Conservation (phyloP, 176 grass and related monocot genomes). For the Carex scoparia region DNA sequence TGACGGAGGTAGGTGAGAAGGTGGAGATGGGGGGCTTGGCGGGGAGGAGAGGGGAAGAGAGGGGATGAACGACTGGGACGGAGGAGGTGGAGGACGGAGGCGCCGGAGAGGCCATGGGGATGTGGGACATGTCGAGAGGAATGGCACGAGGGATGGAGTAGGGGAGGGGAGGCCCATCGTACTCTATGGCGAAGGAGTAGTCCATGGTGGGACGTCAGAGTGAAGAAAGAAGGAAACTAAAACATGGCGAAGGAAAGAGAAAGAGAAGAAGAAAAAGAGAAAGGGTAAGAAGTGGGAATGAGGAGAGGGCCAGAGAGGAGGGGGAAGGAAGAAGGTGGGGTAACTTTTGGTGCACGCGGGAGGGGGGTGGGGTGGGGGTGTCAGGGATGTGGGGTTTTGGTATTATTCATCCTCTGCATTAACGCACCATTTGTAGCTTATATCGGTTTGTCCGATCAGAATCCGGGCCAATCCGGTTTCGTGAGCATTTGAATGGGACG, state of each 20-base stretch:
- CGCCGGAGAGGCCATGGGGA: conserved; percentile 62
- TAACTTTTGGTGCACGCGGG: conserved; percentile 35
- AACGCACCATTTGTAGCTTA: no score
- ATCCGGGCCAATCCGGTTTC: no score
- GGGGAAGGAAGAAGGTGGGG: background rate
- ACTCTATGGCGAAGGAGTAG: conserved; percentile 87
- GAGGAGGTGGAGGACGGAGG: conserved; percentile 31
- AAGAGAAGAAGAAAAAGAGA: background rate
- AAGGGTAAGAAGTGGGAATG: background rate
- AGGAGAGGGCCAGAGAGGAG: background rate
- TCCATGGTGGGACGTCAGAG: conserved; percentile 27
- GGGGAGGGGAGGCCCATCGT: conserved; percentile 76
- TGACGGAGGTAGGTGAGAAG: conserved; percentile 77
- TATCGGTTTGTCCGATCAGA: no score
- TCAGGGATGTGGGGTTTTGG: background rate
- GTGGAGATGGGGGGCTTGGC: conserved; percentile 25
- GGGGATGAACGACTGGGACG: conserved; percentile 77
- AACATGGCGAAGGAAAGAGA: conserved; percentile 25
- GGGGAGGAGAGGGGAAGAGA: conserved; percentile 47
- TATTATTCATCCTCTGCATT: no score
- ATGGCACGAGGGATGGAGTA: conserved; percentile 76
- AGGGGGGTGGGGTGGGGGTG: background rate
- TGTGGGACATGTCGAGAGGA: conserved; percentile 74
- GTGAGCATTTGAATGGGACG: no score
- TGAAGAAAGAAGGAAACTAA: conserved; percentile 40